phyloP scores from a whole-genome alignment of 495 filamentous ascomycete species.

The Lepidopterella palustris region DNA sequence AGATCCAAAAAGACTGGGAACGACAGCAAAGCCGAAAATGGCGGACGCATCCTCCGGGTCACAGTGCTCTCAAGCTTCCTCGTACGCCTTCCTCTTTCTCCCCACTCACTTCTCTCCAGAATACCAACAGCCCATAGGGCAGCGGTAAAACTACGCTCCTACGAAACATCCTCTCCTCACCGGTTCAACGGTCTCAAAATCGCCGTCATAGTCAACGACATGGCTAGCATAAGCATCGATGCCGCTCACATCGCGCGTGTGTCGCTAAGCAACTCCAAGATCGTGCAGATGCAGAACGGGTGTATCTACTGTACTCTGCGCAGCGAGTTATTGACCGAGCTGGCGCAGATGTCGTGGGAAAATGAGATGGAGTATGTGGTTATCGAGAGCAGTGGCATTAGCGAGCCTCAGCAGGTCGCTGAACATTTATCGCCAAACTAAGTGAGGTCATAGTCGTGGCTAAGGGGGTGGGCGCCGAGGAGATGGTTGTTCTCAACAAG shows the following conservation, averaged over 20 bases:
- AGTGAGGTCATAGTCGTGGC: slow-evolving; percentile 31
- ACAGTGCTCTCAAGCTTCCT: slow-evolving; percentile 46
- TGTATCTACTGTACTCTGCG: slow-evolving; percentile 58
- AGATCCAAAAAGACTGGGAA: no score
- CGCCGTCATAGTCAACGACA: slow-evolving; percentile 55
- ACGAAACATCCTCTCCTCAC: slow-evolving; percentile 46
- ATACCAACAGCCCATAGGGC: slow-evolving; percentile 33
- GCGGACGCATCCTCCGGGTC: slow-evolving; percentile 33
- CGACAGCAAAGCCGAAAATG: not conserved
- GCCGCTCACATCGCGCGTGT: slow-evolving; percentile 47
- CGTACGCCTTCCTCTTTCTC: slow-evolving; percentile 25
- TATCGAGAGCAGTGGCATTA: slow-evolving; percentile 56
- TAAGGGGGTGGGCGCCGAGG: slow-evolving; percentile 27
- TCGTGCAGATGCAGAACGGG: slow-evolving; percentile 56
- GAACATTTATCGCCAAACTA: slow-evolving; percentile 54
- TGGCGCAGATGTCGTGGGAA: slow-evolving; percentile 40
- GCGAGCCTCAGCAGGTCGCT: slow-evolving; percentile 58
- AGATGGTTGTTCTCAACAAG: slow-evolving; percentile 37
- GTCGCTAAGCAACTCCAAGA: slow-evolving; percentile 47
- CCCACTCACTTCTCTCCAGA: not conserved
- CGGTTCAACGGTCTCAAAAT: slow-evolving; percentile 49
- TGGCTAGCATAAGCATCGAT: slow-evolving; percentile 52
- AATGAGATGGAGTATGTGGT: slow-evolving; percentile 50
- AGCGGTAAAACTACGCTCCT: slow-evolving; percentile 55
- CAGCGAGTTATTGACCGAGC: slow-evolving; percentile 50